Percentiles rank a stretch among this genome's conserved stretches.
phyloP scores from a whole-genome alignment of 305 asterid genomes.

The Fraxinus floribunda region DNA sequence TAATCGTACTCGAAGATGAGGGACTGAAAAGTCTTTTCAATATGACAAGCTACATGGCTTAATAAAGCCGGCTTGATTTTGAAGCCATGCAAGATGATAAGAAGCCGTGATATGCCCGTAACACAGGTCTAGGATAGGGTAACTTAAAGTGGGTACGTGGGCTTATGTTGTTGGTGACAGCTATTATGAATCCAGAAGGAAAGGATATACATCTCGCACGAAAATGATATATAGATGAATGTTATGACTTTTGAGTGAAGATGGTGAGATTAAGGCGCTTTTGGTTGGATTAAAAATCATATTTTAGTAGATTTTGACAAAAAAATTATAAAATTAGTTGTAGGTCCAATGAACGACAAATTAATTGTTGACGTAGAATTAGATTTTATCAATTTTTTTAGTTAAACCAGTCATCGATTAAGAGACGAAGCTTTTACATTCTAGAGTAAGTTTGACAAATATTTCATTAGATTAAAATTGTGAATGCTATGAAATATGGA shows the following conservation, averaged over 20 bases:
- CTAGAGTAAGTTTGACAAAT: not conserved
- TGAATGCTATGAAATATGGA: not conserved
- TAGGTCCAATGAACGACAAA: too few relatives aligned
- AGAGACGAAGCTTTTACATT: not conserved
- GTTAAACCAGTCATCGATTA: not conserved
- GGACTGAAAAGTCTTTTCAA: not conserved
- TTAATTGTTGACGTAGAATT: not conserved
- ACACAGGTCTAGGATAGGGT: conserved; percentile 4
- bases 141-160: conserved; percentile 22
- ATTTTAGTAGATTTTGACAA: too few relatives aligned
- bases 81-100: conserved; percentile 43
- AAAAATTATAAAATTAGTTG: too few relatives aligned
- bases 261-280: not conserved
- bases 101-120: conserved; percentile 24
- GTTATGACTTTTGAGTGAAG: not conserved
- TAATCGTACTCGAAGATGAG: not conserved
- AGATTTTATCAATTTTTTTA: too few relatives aligned
- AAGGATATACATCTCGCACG: conserved; percentile 17
- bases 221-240: conserved; percentile 27
- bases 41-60: conserved; percentile 28
- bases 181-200: conserved; percentile 41
- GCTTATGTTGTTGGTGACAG: conserved; percentile 34
- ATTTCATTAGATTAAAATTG: not conserved
- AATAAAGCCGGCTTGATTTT: conserved; percentile 30
- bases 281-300: not conserved